Conservation (phyloP, 164 flowering plant species). For the Magnolia changhungtana region DNA sequence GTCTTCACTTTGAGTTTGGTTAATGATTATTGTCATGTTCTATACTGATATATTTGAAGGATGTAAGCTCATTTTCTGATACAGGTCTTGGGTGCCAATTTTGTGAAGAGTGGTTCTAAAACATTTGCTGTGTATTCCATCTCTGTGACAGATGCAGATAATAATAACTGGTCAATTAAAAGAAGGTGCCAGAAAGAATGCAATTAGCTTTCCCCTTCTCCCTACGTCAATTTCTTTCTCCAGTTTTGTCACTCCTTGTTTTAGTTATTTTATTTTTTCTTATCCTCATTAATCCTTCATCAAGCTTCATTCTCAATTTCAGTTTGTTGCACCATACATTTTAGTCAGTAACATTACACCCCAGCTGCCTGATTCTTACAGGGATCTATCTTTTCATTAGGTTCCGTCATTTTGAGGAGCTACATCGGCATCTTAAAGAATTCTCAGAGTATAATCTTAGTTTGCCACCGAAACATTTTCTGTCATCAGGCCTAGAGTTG, state of each 20-base stretch:
- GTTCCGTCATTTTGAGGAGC: constrained; percentile 98
- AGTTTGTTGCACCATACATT: neutral
- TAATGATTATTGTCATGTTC: constrained; percentile 10
- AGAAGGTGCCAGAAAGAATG: constrained; percentile 65
- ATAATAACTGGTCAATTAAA: constrained; percentile 90
- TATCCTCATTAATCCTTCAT: neutral
- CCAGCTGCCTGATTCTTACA: neutral
- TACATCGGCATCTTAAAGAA: constrained; percentile 88
- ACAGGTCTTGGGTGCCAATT: constrained; percentile 96
- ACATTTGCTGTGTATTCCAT: constrained; percentile 93
- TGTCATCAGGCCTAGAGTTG: constrained; percentile 81
- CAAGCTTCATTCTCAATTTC: neutral
- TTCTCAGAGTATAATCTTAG: constrained; percentile 82
- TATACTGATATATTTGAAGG: constrained; percentile 18
- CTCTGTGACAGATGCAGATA: constrained; percentile 83
- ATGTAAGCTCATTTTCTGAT: constrained; percentile 25
- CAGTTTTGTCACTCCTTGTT: neutral
- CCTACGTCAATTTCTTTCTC: constrained; percentile 1
- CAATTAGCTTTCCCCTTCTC: constrained; percentile 15
- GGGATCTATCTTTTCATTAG: constrained; percentile 28
- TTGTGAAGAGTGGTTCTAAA: constrained; percentile 86
- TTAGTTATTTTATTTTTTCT: neutral
- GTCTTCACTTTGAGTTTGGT: constrained; percentile 10
- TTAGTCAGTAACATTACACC: neutral
- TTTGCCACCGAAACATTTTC: constrained; percentile 98